phyloP scores from a whole-genome alignment of 768 basidiomycete genomes.

The Podaxis sp. region DNA sequence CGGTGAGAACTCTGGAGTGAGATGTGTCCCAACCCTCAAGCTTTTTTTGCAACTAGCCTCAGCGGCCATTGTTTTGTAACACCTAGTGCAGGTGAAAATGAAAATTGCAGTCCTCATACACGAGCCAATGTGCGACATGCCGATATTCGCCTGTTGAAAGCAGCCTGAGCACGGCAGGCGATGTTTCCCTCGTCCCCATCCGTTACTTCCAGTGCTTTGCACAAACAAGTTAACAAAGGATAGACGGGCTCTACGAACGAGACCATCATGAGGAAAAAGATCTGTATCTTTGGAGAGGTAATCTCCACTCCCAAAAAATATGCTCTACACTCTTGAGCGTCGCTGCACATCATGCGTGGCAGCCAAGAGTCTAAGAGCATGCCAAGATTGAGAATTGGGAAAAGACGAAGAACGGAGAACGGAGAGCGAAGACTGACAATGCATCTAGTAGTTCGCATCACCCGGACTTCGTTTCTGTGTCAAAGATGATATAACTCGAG shows the following conservation, averaged over 20 bases:
- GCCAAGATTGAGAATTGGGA: too few species aligned
- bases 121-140: conserved; percentile 11
- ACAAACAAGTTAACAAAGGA: conserved; percentile 39
- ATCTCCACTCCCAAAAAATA: not conserved
- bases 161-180: conserved; percentile 25
- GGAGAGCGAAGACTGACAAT: too few species aligned
- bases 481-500: too few species aligned
- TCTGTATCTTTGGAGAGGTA: conserved; percentile 37
- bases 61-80: conserved; percentile 34
- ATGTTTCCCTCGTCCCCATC: conserved; percentile 34
- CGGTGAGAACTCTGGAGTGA: not conserved
- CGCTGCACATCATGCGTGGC: not conserved
- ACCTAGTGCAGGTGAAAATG: conserved; percentile 17
- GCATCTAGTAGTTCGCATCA: too few species aligned
- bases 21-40: not conserved
- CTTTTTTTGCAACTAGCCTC: conserved; percentile 24
- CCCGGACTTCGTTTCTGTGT: too few species aligned
- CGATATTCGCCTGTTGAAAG: conserved; percentile 32
- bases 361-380: too few species aligned
- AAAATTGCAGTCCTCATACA: not conserved
- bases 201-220: conserved; percentile 34
- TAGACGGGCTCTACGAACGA: conserved; percentile 37
- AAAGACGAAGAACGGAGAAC: too few species aligned
- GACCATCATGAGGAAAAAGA: conserved; percentile 33
- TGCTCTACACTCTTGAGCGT: not conserved